phyloP scores from a whole-genome alignment of 139 green algal species.

The Tetradesmus obliquus region DNA sequence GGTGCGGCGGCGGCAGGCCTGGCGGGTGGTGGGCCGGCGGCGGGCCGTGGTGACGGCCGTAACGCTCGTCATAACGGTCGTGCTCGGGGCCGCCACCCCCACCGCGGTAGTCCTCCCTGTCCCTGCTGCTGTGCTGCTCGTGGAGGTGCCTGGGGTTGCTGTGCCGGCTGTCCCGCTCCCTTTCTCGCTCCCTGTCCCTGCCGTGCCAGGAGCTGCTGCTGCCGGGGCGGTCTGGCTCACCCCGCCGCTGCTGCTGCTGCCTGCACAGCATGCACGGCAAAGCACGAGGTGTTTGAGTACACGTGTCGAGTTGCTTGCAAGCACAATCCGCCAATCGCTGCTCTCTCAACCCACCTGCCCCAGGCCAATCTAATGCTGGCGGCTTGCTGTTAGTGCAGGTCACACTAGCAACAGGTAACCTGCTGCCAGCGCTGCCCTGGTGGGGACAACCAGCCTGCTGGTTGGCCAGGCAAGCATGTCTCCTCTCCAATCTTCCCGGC shows the following conservation, averaged over 20 bases:
- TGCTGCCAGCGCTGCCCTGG: no score
- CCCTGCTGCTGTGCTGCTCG: constrained; percentile 21
- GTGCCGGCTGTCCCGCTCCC: neutral
- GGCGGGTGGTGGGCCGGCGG: neutral
- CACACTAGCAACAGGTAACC: no score
- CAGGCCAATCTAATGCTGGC: no score
- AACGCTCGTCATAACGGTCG: neutral
- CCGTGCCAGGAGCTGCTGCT: neutral
- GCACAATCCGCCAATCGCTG: no score
- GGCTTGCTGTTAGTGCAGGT: no score
- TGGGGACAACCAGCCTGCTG: no score
- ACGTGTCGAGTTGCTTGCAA: no score
- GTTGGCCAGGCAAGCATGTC: no score
- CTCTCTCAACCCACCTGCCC: no score
- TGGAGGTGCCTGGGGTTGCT: neutral
- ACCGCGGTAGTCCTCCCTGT: neutral
- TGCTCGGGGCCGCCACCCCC: neutral
- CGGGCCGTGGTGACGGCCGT: neutral
- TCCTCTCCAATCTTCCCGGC: no score
- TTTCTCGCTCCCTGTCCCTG: neutral
- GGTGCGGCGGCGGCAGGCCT: neutral
- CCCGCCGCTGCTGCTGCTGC: constrained; percentile 22
- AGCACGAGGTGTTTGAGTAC: no score
- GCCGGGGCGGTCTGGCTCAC: neutral
- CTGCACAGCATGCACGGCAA: neutral